Evolutionary conservation across 140 eudicot species (phyloP), one percentile per base, ranked within the genome.

Genomic region (Eryngium alpinum): DNA sequence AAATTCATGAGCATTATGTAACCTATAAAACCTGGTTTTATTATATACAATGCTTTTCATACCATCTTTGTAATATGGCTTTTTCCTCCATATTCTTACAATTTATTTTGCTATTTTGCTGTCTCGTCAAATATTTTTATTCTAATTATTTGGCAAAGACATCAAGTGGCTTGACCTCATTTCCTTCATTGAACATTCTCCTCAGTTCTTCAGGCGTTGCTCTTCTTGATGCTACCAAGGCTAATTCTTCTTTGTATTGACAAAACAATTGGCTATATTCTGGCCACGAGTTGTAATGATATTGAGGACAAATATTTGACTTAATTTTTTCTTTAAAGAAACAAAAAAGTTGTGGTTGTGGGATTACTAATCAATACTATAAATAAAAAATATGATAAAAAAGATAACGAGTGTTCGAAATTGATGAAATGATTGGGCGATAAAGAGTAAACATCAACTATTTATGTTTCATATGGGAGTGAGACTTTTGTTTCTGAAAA

Each of bases 401-500:
- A 53, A 15, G 43, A 75, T 31, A 1, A 75, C 14, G 79, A 49
- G 46, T 38, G 7, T 27, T 1, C 19, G 1, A 59, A 44, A 17
- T 24, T 75, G 21, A 49, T 75, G 63, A 25, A 49, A 49, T 75
- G 79, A 62, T 59, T 75, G 21, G 56, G 29, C 79, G 25, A 32
- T 17, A 75, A 49, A 49, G 79, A 49, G 3, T n/a, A 49, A 21
- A 31, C 63, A 21, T 75, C 79, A 16, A 49, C 79, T 49, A 62
- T 49, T 24, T 75, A 44, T 75, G 79, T 75, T 46, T 75, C 63
- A 14, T 75, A 46, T 75, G 79, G 79, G 62, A 75, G 79, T 13
- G 79, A 75, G 79, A n/a, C 18, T 74, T 46, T 34, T 46, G 19
- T 74, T 57, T 46, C 60, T 14, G 25, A 74, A 19, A 74, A 46